Evolutionary conservation across 2,329 filamentous ascomycete species (phyloP).

Genomic region (Penicillium palitans): DNA sequence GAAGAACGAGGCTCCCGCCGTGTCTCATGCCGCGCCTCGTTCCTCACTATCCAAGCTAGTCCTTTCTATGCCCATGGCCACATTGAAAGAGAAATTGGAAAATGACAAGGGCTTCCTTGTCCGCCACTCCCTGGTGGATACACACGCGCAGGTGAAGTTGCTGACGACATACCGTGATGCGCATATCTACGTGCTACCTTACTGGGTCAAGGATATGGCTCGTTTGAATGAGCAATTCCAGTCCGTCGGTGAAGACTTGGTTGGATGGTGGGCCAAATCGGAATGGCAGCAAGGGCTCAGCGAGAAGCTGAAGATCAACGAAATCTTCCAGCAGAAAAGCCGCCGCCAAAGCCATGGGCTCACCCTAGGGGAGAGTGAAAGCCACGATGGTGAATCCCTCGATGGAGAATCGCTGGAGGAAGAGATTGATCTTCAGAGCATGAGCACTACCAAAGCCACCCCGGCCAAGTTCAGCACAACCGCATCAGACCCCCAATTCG

Average conservation of each 20-base stretch:
- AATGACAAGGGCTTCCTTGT: slow-evolving; percentile 67
- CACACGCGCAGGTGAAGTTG: slow-evolving; percentile 75
- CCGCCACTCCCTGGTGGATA: slow-evolving; percentile 72
- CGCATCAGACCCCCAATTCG: slow-evolving; percentile 21
- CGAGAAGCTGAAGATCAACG: slow-evolving; percentile 71
- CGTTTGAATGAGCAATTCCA: slow-evolving; percentile 77
- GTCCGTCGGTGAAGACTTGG: slow-evolving; percentile 84
- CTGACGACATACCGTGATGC: slow-evolving; percentile 83
- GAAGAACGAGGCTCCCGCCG: slow-evolving; percentile 44
- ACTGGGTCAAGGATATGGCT: slow-evolving; percentile 85
- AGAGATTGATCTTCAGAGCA: slow-evolving; percentile 54
- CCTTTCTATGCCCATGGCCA: slow-evolving; percentile 85
- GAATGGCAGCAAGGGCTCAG: slow-evolving; percentile 82
- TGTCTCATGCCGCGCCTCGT: slow-evolving; percentile 5
- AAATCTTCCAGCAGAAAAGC: slow-evolving; percentile 57
- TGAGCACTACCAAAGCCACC: slow-evolving; percentile 54
- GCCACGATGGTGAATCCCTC: slow-evolving; percentile 42
- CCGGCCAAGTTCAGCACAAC: slow-evolving; percentile 15
- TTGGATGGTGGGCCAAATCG: slow-evolving; percentile 95
- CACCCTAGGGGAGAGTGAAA: slow-evolving; percentile 42
- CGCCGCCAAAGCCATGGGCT: slow-evolving; percentile 35
- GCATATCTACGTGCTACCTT: slow-evolving; percentile 91
- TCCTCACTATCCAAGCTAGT: slow-evolving; percentile 68
- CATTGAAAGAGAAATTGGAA: slow-evolving; percentile 78
- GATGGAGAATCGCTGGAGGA: slow-evolving; percentile 42